Base-by-base conservation (phyloP, 148 eudicot species). In the Nepenthes gracilis region DNA sequence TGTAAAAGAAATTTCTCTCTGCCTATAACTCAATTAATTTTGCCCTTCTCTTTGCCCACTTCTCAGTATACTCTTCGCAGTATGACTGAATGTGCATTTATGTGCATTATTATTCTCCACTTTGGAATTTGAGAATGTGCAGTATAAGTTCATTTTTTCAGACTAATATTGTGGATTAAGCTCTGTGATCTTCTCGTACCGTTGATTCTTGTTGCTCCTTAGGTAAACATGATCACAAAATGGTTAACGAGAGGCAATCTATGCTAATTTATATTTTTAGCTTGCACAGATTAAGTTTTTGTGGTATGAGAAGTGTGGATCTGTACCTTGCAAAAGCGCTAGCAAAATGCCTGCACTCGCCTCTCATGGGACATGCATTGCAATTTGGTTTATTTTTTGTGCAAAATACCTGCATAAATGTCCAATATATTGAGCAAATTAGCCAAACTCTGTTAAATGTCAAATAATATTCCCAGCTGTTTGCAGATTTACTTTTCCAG, bases 331-430 rank as follows among this genome's bases (percentile, higher is more conserved):
- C 36, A 7, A 10, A 35, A 33, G 33, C 45, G 55, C 72, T 69
- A 14, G 66, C 67, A 62, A 40, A 69, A 55, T 69, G 65, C 36
- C 43, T 62, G 64, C 72, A 69, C 4, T 62, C 57, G 2, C 35
- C 49, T 6, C 45, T 47, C 10, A 69, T 3, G 13, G 72, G 72
- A 35, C 72, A 69, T 14, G 67, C 58, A 7, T 36, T 37, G 64
- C 72, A 69, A 55, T 63, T 55, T 47, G 72, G 72, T 0, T 62
- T 69, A 6, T 3, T 56, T 33, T 63, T 57, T 13, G 67, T 69
- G 57, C 72, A 69, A 32, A 69, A 69, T 11, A 69, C 67, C 72
- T 69, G 43, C 1, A 56, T 36, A 2, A 23, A 10, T 2, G 11
- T 49, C 37, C 8, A 23, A 15, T 37, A 12, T 43, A 11, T 1